Evolutionary conservation across 352 stramenopile genomes (phyloP).

Genomic region (Phytophthora sp.): DNA sequence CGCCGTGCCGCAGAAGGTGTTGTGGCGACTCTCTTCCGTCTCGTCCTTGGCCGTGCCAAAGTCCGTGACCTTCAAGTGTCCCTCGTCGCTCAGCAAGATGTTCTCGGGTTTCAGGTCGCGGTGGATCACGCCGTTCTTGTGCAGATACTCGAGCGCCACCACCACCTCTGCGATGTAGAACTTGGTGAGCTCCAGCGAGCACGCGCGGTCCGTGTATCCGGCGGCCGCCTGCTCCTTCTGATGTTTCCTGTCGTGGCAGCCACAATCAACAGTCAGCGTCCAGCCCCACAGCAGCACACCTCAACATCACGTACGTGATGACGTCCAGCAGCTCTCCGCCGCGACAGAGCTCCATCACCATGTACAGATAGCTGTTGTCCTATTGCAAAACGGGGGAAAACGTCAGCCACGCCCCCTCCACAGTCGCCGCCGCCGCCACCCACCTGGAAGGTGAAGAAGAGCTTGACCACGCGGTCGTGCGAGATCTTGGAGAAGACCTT

Average conservation of each 20-base stretch:
- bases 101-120: conserved; percentile 95
- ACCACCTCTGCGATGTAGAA: conserved; percentile 96
- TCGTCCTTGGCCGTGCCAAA: conserved; percentile 90
- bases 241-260: conserved; percentile 66
- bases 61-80: conserved; percentile 92
- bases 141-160: conserved; percentile 94
- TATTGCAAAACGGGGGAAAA: conserved; percentile 20
- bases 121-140: conserved; percentile 95
- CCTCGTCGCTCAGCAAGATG: conserved; percentile 84
- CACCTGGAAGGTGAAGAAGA: conserved; percentile 92
- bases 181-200: conserved; percentile 82
- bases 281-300: not conserved
- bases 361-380: conserved; percentile 89
- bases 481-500: conserved; percentile 91
- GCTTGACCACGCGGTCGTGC: conserved; percentile 89
- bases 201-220: conserved; percentile 69
- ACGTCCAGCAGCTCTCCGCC: conserved; percentile 87
- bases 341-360: conserved; percentile 91
- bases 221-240: conserved; percentile 69
- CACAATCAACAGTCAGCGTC: conserved; percentile 11
- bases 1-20: conserved; percentile 91
- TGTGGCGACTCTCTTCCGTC: conserved; percentile 80
- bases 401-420: conserved; percentile 1
- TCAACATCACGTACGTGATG: conserved; percentile 69
- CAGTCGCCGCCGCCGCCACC: not conserved